Percentiles rank a stretch among this genome's conserved stretches.
phyloP scores from a whole-genome alignment of 2,329 filamentous ascomycete species.

The Purpureocillium takamizusanense region DNA sequence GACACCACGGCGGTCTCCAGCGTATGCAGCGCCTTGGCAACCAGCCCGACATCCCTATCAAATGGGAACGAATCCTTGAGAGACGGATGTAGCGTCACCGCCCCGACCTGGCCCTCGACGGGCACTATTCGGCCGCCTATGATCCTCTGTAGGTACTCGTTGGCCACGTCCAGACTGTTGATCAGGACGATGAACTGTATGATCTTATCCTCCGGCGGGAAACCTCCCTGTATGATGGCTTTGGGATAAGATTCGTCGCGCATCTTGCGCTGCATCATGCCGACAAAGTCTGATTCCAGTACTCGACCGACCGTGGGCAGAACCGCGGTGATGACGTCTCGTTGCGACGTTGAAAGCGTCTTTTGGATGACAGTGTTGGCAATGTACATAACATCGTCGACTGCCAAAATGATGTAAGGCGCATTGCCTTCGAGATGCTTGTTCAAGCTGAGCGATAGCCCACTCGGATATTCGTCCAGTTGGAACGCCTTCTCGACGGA shows the following conservation, averaged over 20 bases:
- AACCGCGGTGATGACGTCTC: conserved; percentile 66
- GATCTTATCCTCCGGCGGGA: conserved; percentile 82
- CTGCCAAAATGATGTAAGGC: conserved; percentile 87
- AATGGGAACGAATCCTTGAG: conserved; percentile 70
- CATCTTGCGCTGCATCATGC: conserved; percentile 98
- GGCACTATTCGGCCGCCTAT: conserved; percentile 56
- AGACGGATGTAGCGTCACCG: conserved; percentile 26
- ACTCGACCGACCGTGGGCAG: conserved; percentile 73
- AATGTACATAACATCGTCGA: conserved; percentile 99
- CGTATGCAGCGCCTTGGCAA: conserved; percentile 56
- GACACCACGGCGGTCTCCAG: conserved; percentile 64
- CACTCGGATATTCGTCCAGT: conserved; percentile 77
- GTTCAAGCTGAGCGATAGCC: conserved; percentile 67
- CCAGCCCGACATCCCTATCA: conserved; percentile 61
- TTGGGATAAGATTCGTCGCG: conserved; percentile 89
- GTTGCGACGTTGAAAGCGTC: conserved; percentile 77
- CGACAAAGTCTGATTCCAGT: conserved; percentile 81
- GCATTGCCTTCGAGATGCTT: conserved; percentile 66
- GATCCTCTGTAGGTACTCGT: conserved; percentile 85
- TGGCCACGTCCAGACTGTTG: conserved; percentile 89
- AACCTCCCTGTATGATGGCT: conserved; percentile 63
- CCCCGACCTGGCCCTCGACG: conserved; percentile 25
- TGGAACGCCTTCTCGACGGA: conserved; percentile 98
- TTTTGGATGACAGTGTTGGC: conserved; percentile 86
- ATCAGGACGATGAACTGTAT: conserved; percentile 86